Evolutionary conservation across 1,284 basidiomycete species (phyloP), one percentile per base, ranked within the genome.

Genomic region (Rugosomyces carneus): DNA sequence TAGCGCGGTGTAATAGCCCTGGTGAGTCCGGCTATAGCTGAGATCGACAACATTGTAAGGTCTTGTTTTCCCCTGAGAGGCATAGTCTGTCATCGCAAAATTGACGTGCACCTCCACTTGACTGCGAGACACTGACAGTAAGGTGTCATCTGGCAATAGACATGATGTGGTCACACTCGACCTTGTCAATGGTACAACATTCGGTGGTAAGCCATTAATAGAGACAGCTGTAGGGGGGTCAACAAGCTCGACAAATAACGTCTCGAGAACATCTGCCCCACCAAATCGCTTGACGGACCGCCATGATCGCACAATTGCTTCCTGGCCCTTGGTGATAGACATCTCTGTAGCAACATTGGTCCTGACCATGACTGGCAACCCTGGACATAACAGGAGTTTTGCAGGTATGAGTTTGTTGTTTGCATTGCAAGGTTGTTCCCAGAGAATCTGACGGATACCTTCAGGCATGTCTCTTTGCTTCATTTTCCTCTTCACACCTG

Each of bases 11-110:
- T 69, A 71, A 21, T 57, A 56, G 8, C 61, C 57, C 42, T 63
- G 60, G 53, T 66, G 65, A 31, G 42, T 49, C 13, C 39, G 24
- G 32, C 60, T 60, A 26, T 62, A 51, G 9, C 55, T 43, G 0
- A 70, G 23, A 48, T 70, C 57, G 9, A 64, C 60, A 0, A 59
- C 51, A 58, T 68, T 70, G 3, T 36, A 50, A 5, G 38, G 23
- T 32, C 63, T 44, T 13, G 64, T 62, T 40, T 60, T 62, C 0
- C 62, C 60, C 50, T 63, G 61, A 2, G 62, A 65, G 1, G 54
- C 53, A 59, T 59, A 68, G 43, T 68, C 65, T 23, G 68, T 70
- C 64, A 70, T 70, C 1, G 44, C 11, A 19, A 42, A 40, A n/a
- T 37, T 67, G 0, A 59, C 58, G 0, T 66, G 18, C 0, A 70